Base-by-base conservation (phyloP, 1,284 basidiomycete genomes). In the Cryptococcus sp. region DNA sequence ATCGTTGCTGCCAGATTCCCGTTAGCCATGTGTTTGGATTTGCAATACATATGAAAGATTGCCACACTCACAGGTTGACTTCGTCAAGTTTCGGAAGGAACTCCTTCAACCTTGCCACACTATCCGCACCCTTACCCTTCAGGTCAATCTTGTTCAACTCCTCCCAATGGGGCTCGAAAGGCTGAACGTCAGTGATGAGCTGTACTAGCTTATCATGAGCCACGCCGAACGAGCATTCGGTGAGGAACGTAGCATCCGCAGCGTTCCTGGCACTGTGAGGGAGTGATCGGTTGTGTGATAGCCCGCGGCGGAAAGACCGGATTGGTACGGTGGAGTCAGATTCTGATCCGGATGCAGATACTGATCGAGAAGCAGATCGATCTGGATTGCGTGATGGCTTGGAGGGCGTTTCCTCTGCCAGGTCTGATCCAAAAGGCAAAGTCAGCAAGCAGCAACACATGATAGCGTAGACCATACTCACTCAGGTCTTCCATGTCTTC, bases 111-210 rank as follows among this genome's bases (percentile, higher is more conserved):
- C 93, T 82, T 38, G 93, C 90, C 22, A 95, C 87, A 68, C 92
- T 93, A 70, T 98, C 94, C 49, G 95, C 79, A 49, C 85, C 85
- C 75, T 89, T 89, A 52, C 82, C 81, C 41, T 88, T 88, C 66
- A 99, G 81, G 73, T 98, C 88, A 65, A 99, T 87, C 16, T 80
- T 78, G 55, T 75, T 82, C 63, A 99, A 79, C 48, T 85, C 82
- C 67, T 97, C 93, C 95, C 95, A 99, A 74, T 92, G 85, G 17
- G 93, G 92, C 73, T 94, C 91, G 79, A 93, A 97, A 1, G 94
- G 93, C 73, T 94, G 89, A 15, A 94, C 87, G 71, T 98, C 94
- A 45, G 94, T 98, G 71, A 99, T 91, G 62, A 92, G 86, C 76
- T 92, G 86, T 1, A 99, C 88, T 3, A 99, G 85, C 47, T 86